These are phyloP conservation scores for Rachicladosporium sp. DNA, from an alignment of 2,329 filamentous ascomycete genomes.

Conservation along the genomic window DNA sequence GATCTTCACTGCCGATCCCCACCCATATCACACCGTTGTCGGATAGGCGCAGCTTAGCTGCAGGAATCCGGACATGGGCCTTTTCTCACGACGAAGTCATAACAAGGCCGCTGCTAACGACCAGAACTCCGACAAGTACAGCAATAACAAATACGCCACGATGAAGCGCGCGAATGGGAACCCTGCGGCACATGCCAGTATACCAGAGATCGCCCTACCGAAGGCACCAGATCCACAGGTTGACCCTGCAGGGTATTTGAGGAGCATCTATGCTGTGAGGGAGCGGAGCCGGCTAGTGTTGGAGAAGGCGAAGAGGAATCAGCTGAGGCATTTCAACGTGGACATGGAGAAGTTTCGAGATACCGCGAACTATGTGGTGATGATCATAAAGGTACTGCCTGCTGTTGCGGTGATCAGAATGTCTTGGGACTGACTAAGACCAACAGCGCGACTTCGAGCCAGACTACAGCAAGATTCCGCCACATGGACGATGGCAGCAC, in stretches of 20 bases:
- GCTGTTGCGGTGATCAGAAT: neutral
- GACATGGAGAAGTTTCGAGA: slow-evolving; percentile 74
- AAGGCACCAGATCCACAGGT: slow-evolving; percentile 75
- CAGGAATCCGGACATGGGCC: slow-evolving; percentile 30
- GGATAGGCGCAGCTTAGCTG: no score
- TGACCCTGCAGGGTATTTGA: slow-evolving; percentile 81
- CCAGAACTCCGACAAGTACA: slow-evolving; percentile 7
- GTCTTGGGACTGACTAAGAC: slow-evolving; percentile 1
- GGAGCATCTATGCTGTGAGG: slow-evolving; percentile 77
- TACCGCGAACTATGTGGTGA: slow-evolving; percentile 76
- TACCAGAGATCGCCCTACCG: slow-evolving; percentile 53
- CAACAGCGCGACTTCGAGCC: slow-evolving; percentile 55
- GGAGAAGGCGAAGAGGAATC: slow-evolving; percentile 63
- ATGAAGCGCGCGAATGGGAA: slow-evolving; percentile 22
- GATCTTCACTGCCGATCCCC: no score
- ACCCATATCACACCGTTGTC: no score
- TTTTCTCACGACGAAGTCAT: slow-evolving; percentile 40
- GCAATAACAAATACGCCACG: slow-evolving; percentile 24
- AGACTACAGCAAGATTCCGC: slow-evolving; percentile 61
- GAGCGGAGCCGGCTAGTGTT: slow-evolving; percentile 64
- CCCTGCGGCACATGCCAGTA: slow-evolving; percentile 32
- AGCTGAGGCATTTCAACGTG: slow-evolving; percentile 76
- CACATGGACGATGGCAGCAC: slow-evolving; percentile 78
- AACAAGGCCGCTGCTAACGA: slow-evolving; percentile 10
- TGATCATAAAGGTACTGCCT: slow-evolving; percentile 71